Percentiles rank a stretch among this genome's conserved stretches.
Conservation (phyloP, 1,284 basidiomycete genomes). For the Mrakiaceae sp. region DNA sequence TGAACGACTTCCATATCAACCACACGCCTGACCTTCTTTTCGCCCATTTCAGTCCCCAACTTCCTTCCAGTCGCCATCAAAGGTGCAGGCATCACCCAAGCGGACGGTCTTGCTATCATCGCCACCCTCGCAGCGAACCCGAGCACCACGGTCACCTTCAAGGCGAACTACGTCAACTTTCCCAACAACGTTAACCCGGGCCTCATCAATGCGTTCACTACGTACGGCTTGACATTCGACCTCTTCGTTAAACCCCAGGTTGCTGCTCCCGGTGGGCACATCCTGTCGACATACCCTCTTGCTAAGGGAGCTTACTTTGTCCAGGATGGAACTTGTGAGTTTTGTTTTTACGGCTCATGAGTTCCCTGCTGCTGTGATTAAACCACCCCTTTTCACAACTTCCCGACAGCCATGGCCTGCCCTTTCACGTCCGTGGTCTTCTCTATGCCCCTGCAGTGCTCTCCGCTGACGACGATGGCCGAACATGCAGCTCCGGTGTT, state of each 20-base stretch:
- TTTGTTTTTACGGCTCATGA: too few species aligned
- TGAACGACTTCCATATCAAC: background rate
- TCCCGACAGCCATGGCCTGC: too few species aligned
- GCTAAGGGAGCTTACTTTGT: conserved; percentile 6
- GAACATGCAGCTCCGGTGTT: conserved; percentile 47
- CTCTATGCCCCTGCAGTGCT: too few species aligned
- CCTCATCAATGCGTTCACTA: conserved; percentile 2
- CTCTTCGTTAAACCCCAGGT: conserved; percentile 1
- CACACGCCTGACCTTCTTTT: background rate
- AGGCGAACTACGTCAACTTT: background rate
- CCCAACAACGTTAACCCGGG: background rate
- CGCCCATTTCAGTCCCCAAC: background rate
- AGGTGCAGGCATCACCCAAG: background rate
- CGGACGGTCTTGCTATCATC: conserved; percentile 8
- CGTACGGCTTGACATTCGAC: conserved; percentile 9
- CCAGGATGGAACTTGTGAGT: background rate
- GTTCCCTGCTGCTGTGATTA: too few species aligned
- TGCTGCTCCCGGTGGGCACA: conserved; percentile 12
- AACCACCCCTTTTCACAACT: too few species aligned
- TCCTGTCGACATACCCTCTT: conserved; percentile 13
- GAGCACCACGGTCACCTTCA: conserved; percentile 1
- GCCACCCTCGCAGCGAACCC: background rate
- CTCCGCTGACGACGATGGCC: background rate
- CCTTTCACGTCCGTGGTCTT: too few species aligned
- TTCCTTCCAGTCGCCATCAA: background rate